These are phyloP conservation scores for Xylaria telfairii DNA, from an alignment of 495 filamentous ascomycete species.

Conservation along the genomic window DNA sequence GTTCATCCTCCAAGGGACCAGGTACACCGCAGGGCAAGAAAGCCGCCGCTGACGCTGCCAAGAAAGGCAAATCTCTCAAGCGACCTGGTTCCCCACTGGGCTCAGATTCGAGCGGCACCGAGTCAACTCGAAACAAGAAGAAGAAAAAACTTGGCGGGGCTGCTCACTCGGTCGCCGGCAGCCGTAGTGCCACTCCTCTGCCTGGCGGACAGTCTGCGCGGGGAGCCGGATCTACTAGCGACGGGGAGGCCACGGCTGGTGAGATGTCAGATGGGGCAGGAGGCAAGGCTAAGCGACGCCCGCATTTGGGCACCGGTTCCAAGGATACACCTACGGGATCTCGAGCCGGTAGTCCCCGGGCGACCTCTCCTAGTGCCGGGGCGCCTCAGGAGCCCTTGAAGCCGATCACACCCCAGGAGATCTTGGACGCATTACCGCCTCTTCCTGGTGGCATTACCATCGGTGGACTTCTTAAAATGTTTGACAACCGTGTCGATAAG, in stretches of 20 bases:
- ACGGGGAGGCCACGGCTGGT: slow-evolving; percentile 76
- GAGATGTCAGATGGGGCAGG: slow-evolving; percentile 74
- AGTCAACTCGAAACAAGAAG: slow-evolving; percentile 85
- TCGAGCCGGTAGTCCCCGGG: slow-evolving; percentile 55
- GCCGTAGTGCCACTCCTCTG: slow-evolving; percentile 60
- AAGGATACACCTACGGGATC: slow-evolving; percentile 59
- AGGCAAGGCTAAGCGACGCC: slow-evolving; percentile 70
- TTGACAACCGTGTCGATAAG: slow-evolving; percentile 64
- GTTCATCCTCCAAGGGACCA: slow-evolving; percentile 66
- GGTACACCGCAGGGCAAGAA: slow-evolving; percentile 76
- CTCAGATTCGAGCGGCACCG: slow-evolving; percentile 88
- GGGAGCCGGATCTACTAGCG: slow-evolving; percentile 73
- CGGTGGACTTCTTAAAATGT: slow-evolving; percentile 63
- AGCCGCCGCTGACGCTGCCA: slow-evolving; percentile 55
- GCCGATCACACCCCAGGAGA: slow-evolving; percentile 62
- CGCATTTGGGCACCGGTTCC: slow-evolving; percentile 58
- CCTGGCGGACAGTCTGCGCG: slow-evolving; percentile 53
- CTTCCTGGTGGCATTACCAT: slow-evolving; percentile 68
- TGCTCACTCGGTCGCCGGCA: slow-evolving; percentile 50
- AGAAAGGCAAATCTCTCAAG: slow-evolving; percentile 76
- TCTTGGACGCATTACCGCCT: slow-evolving; percentile 68
- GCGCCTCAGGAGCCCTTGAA: slow-evolving; percentile 24
- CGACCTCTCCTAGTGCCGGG: slow-evolving; percentile 49
- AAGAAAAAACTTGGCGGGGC: slow-evolving; percentile 66
- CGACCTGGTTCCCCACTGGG: slow-evolving; percentile 83